These are phyloP conservation scores for Fusarium algeriense DNA, from an alignment of 2,329 filamentous ascomycete genomes.

Conservation along the genomic window DNA sequence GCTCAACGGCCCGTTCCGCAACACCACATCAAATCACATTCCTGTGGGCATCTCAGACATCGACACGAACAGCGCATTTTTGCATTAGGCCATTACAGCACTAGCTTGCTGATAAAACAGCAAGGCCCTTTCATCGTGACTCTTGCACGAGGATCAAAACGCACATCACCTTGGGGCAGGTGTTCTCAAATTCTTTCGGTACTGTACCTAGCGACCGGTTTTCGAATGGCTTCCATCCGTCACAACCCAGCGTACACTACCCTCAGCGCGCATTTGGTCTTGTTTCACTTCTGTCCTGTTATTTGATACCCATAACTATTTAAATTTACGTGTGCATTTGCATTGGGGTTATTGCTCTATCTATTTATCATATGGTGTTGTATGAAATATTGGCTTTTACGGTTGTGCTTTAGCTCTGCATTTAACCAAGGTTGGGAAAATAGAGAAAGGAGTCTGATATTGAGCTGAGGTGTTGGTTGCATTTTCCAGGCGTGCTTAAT, in stretches of 20 bases:
- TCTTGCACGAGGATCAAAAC: neutral
- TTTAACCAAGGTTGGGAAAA: slow-evolving; percentile 28
- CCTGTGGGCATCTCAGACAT: slow-evolving; percentile 37
- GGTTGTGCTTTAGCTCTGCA: slow-evolving; percentile 26
- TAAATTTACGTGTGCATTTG: slow-evolving; percentile 29
- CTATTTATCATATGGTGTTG: slow-evolving; percentile 27
- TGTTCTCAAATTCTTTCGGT: neutral
- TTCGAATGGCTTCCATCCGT: neutral
- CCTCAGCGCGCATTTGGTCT: slow-evolving; percentile 6
- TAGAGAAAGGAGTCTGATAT: slow-evolving; percentile 25
- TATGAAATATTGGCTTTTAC: slow-evolving; percentile 12
- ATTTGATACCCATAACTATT: slow-evolving; percentile 47
- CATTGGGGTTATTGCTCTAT: slow-evolving; percentile 8
- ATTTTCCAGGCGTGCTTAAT: slow-evolving; percentile 24
- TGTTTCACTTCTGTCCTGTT: slow-evolving; percentile 45
- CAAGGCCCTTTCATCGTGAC: slow-evolving; percentile 1
- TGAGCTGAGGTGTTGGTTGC: slow-evolving; percentile 8
- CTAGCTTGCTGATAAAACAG: slow-evolving; percentile 9
- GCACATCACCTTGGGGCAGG: slow-evolving; percentile 7
- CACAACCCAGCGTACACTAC: slow-evolving; percentile 3
- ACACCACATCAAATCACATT: slow-evolving; percentile 7
- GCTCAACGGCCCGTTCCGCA: slow-evolving; percentile 42
- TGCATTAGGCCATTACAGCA: slow-evolving; percentile 13
- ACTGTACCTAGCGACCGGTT: neutral
- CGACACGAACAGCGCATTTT: slow-evolving; percentile 11